Percentiles rank a stretch among this genome's conserved stretches.
Evolutionary conservation across 2,329 filamentous ascomycete genomes (phyloP).

Genomic region (Ascochyta rabiei): DNA sequence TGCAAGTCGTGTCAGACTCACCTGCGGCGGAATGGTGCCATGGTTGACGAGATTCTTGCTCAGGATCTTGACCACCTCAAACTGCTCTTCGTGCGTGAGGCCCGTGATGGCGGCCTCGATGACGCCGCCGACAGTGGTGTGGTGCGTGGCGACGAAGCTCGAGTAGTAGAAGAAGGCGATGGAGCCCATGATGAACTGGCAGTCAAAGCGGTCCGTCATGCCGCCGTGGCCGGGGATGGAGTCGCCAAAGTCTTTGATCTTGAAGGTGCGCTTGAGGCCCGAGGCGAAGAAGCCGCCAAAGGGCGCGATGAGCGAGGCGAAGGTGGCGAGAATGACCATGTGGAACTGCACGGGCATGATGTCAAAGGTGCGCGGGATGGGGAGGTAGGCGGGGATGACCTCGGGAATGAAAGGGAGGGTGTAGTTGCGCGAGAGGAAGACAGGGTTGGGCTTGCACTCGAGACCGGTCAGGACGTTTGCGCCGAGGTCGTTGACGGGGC

Average conservation of each 20-base stretch:
- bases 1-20: slow-evolving; percentile 40
- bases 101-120: slow-evolving; percentile 92
- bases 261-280: slow-evolving; percentile 96
- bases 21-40: slow-evolving; percentile 61
- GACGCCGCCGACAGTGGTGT: slow-evolving; percentile 81
- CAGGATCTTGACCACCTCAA: slow-evolving; percentile 72
- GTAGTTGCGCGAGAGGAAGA: slow-evolving; percentile 81
- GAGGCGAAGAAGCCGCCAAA: slow-evolving; percentile 99
- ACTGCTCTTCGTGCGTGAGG: slow-evolving; percentile 84
- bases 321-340: slow-evolving; percentile 85
- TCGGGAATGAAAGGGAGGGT: slow-evolving; percentile 60
- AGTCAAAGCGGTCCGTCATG: slow-evolving; percentile 99
- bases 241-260: slow-evolving; percentile 99
- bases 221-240: slow-evolving; percentile 97
- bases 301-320: slow-evolving; percentile 93
- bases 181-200: slow-evolving; percentile 99
- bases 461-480: slow-evolving; percentile 92
- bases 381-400: slow-evolving; percentile 46
- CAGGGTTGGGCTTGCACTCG: slow-evolving; percentile 87
- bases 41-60: slow-evolving; percentile 70
- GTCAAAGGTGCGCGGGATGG: slow-evolving; percentile 72
- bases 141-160: slow-evolving; percentile 90
- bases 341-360: slow-evolving; percentile 93
- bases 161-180: slow-evolving; percentile 99
- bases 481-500: slow-evolving; percentile 94